Percentiles rank a stretch among this genome's conserved stretches.
phyloP scores from a whole-genome alignment of 768 basidiomycete species.

The Xerocomus spinulosus region DNA sequence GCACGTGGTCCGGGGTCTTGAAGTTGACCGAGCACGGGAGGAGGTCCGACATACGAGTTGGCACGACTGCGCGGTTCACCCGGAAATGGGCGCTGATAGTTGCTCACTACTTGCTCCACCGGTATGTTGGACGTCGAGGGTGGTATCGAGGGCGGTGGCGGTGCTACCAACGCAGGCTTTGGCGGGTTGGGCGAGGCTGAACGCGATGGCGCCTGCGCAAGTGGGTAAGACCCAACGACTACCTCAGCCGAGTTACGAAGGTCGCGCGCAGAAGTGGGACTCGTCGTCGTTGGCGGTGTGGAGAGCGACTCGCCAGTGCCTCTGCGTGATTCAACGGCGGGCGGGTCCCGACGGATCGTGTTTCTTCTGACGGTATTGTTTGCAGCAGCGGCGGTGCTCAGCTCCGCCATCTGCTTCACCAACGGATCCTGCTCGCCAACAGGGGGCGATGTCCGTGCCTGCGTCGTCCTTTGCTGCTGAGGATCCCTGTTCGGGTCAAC shows the following conservation, averaged over 20 bases:
- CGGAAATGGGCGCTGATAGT: slow-evolving; percentile 83
- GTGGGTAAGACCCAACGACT: slow-evolving; percentile 75
- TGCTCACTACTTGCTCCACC: slow-evolving; percentile 66
- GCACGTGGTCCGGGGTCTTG: slow-evolving; percentile 43
- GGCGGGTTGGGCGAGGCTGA: slow-evolving; percentile 71
- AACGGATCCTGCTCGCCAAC: slow-evolving; percentile 55
- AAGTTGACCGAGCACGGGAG: slow-evolving; percentile 24
- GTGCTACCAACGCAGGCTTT: slow-evolving; percentile 72
- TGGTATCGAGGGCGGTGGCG: slow-evolving; percentile 37
- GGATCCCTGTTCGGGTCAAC: slow-evolving; percentile 65
- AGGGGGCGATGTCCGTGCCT: slow-evolving; percentile 24
- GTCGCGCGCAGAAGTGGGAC: slow-evolving; percentile 40
- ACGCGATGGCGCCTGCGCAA: slow-evolving; percentile 47
- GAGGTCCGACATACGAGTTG: slow-evolving; percentile 41
- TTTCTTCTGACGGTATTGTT: slow-evolving; percentile 14
- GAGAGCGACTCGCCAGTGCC: slow-evolving; percentile 22
- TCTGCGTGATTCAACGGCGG: slow-evolving; percentile 23
- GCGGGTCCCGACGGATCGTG: slow-evolving; percentile 25
- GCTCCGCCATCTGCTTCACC: slow-evolving; percentile 59
- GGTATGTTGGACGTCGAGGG: slow-evolving; percentile 46
- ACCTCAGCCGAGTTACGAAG: slow-evolving; percentile 73
- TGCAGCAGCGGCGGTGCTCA: slow-evolving; percentile 32
- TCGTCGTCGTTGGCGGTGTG: slow-evolving; percentile 25
- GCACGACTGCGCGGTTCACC: slow-evolving; percentile 67
- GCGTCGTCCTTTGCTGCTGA: slow-evolving; percentile 36